phyloP scores from a whole-genome alignment of 2,329 filamentous ascomycete species.

The Aspergillus novoparasiticus region DNA sequence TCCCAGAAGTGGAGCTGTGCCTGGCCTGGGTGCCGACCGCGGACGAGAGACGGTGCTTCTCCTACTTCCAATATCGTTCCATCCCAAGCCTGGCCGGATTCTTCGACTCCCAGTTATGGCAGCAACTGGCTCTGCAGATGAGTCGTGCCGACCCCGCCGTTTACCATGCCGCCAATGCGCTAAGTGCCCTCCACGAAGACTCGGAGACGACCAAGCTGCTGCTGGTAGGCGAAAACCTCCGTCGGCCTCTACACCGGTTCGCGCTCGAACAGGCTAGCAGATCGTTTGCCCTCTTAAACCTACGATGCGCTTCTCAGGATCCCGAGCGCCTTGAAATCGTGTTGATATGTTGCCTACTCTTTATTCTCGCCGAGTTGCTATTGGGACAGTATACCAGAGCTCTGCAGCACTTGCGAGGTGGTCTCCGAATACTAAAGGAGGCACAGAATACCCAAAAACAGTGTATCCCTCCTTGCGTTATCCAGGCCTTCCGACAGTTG shows the following conservation, averaged over 20 bases:
- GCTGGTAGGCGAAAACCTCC: background rate
- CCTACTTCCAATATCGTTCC: slow-evolving; percentile 7
- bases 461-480: background rate
- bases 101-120: slow-evolving; percentile 12
- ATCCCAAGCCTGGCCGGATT: background rate
- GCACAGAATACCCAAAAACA: background rate
- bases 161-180: slow-evolving; percentile 7
- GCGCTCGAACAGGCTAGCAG: background rate
- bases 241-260: background rate
- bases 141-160: slow-evolving; percentile 9
- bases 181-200: slow-evolving; percentile 12
- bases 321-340: background rate
- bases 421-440: background rate
- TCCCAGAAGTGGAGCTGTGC: background rate
- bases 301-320: background rate
- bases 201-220: slow-evolving; percentile 4
- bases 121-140: slow-evolving; percentile 5
- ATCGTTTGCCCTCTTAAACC: background rate
- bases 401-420: background rate
- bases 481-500: background rate
- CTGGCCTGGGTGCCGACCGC: slow-evolving; percentile 1
- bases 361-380: background rate
- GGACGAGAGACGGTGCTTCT: slow-evolving; percentile 6
- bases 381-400: background rate
- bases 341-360: background rate